These are phyloP conservation scores for Aspergillus ochraceoroseus DNA, from an alignment of 2,329 filamentous ascomycete species.

Conservation along the genomic window DNA sequence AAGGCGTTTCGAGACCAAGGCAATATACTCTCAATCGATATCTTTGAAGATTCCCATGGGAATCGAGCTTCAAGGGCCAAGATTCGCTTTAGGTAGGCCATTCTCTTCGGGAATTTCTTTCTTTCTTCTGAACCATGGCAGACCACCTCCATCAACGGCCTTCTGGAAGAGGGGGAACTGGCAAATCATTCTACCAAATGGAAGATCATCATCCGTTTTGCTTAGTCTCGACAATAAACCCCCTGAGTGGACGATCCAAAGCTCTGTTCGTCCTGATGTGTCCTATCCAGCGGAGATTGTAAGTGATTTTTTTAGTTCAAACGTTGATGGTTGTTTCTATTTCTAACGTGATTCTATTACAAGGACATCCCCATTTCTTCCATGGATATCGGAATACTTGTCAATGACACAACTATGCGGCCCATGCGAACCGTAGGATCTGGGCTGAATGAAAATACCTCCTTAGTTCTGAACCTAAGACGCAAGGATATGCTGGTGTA, in stretches of 20 bases:
- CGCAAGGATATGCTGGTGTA: slow-evolving; percentile 44
- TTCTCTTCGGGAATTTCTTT: background rate
- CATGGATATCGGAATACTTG: slow-evolving; percentile 60
- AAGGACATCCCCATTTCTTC: slow-evolving; percentile 44
- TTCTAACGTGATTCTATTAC: slow-evolving; percentile 1
- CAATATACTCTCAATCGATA: slow-evolving; percentile 53
- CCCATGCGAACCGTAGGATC: slow-evolving; percentile 49
- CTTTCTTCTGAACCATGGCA: slow-evolving; percentile 13
- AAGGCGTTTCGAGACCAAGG: slow-evolving; percentile 52
- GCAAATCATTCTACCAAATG: slow-evolving; percentile 27
- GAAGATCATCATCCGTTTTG: slow-evolving; percentile 18
- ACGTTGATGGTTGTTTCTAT: background rate
- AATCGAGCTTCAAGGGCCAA: slow-evolving; percentile 42
- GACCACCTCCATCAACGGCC: slow-evolving; percentile 49
- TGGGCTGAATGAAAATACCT: slow-evolving; percentile 22
- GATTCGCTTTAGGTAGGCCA: slow-evolving; percentile 50
- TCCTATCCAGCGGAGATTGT: slow-evolving; percentile 38
- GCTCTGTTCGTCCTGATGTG: slow-evolving; percentile 32
- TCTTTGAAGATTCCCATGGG: slow-evolving; percentile 47
- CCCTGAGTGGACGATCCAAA: slow-evolving; percentile 25
- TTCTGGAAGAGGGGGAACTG: slow-evolving; percentile 48
- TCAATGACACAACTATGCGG: slow-evolving; percentile 54
- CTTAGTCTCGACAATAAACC: slow-evolving; percentile 26
- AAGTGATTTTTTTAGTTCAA: slow-evolving; percentile 16
- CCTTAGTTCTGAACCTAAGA: slow-evolving; percentile 42